Evolutionary conservation across 2,329 filamentous ascomycete species (phyloP), one percentile per base, ranked within the genome.

Genomic region (Epichloe sibirici): DNA sequence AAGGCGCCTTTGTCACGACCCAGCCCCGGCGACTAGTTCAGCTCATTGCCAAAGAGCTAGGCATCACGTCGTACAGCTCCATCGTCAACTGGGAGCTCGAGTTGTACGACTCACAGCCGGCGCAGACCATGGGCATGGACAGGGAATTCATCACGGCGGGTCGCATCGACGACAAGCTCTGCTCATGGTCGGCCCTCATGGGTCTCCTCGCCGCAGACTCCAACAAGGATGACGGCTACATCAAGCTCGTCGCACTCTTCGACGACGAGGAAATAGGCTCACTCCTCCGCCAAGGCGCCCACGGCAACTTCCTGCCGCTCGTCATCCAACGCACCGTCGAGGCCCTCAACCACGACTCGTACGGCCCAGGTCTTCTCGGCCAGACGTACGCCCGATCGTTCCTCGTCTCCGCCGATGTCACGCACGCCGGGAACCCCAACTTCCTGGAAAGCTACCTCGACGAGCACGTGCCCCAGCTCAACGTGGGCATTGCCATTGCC

Each of bases 31-130:
- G 83, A 57, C 79, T 98, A 21, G 89, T 97, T 55, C 83, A 85
- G 65, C 81, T 89, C 21, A 94, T 98, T 63, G 80, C 86, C 7
- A 78, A 78, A 13, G 78, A 93, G 65, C 77, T 97, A n/a, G 81
- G 81, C 34, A 80, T 97, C 56, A 57, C 59, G 23, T 81, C 88
- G 56, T 83, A 85, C 65, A 79, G 75, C 59, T 79, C 77, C 50
- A 95, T 98, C 57, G 73, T 95, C 53, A 94, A 93, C 72, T 98
- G 93, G 93, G 93, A 98, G 65, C 81, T 97, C 39, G 93, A 98
- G 71, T 83, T 98, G 35, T 98, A 86, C 65, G 93, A 97, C 69
- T 80, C 81, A 4, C 90, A 96, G 66, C 88, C 90, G 8, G 90
- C 90, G 1, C 82, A 85, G 42, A 78, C 89, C 17, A 85, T 88